Conservation (phyloP, 768 basidiomycete genomes). For the Mycena latifolia region DNA sequence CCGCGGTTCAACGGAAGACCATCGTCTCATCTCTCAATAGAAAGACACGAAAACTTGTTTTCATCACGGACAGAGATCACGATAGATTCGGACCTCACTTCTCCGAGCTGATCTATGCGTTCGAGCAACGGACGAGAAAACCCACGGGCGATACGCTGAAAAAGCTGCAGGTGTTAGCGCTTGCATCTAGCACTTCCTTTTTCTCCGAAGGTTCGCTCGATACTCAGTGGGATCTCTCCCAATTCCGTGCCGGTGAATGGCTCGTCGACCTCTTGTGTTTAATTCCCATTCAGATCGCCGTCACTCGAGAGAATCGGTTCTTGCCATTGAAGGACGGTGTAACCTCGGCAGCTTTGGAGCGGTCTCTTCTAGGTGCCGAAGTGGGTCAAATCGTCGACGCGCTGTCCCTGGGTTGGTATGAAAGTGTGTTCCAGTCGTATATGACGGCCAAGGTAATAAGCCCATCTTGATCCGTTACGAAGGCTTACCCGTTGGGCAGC, state of each 20-base stretch:
- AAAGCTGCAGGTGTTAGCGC: conserved; percentile 49
- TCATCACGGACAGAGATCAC: conserved; percentile 55
- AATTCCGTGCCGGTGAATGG: conserved; percentile 69
- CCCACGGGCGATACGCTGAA: conserved; percentile 61
- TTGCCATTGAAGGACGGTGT: conserved; percentile 70
- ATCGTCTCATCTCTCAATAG: conserved; percentile 50
- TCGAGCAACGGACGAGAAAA: conserved; percentile 65
- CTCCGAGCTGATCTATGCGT: conserved; percentile 54
- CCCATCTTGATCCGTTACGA: not conserved
- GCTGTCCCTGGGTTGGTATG: conserved; percentile 74
- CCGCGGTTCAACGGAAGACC: conserved; percentile 62
- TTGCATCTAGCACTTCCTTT: conserved; percentile 44
- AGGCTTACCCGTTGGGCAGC: conserved; percentile 47
- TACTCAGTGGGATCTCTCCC: conserved; percentile 46
- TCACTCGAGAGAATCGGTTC: conserved; percentile 71
- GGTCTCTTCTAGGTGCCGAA: conserved; percentile 68
- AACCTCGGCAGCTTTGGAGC: conserved; percentile 61
- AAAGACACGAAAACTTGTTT: conserved; percentile 52
- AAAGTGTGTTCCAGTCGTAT: conserved; percentile 72
- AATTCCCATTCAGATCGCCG: conserved; percentile 73
- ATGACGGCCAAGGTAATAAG: conserved; percentile 63
- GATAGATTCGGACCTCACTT: conserved; percentile 57
- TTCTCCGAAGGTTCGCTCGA: conserved; percentile 29
- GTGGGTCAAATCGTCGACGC: conserved; percentile 68
- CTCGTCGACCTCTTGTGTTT: conserved; percentile 70